Conservation (phyloP, 768 basidiomycete species). For the Chalciporus pseudorubinellus region DNA sequence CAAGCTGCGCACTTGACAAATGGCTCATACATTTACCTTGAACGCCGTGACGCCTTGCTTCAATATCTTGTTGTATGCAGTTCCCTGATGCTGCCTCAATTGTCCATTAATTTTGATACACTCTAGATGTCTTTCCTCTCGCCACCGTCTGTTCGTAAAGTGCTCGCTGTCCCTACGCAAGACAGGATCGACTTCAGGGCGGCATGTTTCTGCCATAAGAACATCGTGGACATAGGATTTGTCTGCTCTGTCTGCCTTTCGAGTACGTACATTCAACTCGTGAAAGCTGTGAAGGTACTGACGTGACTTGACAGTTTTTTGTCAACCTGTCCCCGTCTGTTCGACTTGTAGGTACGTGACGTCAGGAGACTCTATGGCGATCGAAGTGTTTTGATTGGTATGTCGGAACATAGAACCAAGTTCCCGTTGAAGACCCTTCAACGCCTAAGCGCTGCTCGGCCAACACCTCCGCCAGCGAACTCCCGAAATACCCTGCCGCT, state of each 20-base stretch:
- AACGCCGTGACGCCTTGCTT: conserved; percentile 80
- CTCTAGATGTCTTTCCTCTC: conserved; percentile 81
- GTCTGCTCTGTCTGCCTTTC: conserved; percentile 99
- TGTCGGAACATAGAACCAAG: conserved; percentile 62
- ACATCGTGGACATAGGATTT: conserved; percentile 93
- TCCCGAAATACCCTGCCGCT: conserved; percentile 32
- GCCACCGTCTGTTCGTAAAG: conserved; percentile 65
- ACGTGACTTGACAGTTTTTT: conserved; percentile 65
- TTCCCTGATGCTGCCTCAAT: background rate
- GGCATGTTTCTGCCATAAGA: conserved; percentile 98
- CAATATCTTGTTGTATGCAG: conserved; percentile 78
- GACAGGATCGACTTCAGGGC: conserved; percentile 96
- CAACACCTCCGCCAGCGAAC: conserved; percentile 33
- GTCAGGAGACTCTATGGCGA: conserved; percentile 1
- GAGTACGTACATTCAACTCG: conserved; percentile 52
- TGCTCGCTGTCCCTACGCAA: conserved; percentile 84
- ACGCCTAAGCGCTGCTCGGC: conserved; percentile 66
- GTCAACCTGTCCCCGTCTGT: conserved; percentile 89
- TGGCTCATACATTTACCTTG: conserved; percentile 87
- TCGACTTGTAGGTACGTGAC: conserved; percentile 83
- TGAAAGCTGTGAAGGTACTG: conserved; percentile 1
- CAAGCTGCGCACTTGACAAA: conserved; percentile 96
- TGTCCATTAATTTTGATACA: conserved; percentile 1
- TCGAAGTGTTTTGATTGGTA: background rate
- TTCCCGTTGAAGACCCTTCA: conserved; percentile 93